phyloP scores from a whole-genome alignment of 345 rosid species.

The Capsella bursapastoris region DNA sequence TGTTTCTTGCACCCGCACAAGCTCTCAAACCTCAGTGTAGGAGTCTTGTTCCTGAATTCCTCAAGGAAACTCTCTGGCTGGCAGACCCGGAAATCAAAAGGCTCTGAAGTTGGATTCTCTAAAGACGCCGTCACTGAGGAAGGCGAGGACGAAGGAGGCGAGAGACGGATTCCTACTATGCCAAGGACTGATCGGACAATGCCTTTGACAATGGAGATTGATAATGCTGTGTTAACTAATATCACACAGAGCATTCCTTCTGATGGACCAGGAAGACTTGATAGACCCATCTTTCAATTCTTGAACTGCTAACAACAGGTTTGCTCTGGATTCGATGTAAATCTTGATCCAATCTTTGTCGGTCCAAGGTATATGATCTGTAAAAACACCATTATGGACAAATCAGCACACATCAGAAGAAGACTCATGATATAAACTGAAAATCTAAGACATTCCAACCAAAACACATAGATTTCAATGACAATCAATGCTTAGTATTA shows the following conservation, averaged over 20 bases:
- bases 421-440: background rate
- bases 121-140: slow-evolving; percentile 40
- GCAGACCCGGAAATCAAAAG: slow-evolving; percentile 48
- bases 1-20: slow-evolving; percentile 53
- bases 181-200: slow-evolving; percentile 68
- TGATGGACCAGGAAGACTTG: slow-evolving; percentile 89
- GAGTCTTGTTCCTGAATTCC: slow-evolving; percentile 68
- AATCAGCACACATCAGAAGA: slow-evolving; percentile 27
- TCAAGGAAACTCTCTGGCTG: slow-evolving; percentile 60
- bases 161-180: slow-evolving; percentile 62
- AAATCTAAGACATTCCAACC: background rate
- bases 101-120: slow-evolving; percentile 44
- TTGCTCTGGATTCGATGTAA: slow-evolving; percentile 9
- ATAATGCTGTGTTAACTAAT: slow-evolving; percentile 83
- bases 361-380: slow-evolving; percentile 35
- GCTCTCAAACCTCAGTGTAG: slow-evolving; percentile 56
- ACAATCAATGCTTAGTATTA: background rate
- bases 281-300: slow-evolving; percentile 72
- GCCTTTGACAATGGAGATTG: slow-evolving; percentile 75
- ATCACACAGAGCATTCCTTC: slow-evolving; percentile 82
- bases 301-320: background rate
- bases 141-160: slow-evolving; percentile 46
- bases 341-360: slow-evolving; percentile 17
- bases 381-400: slow-evolving; percentile 19
- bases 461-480: background rate